These are phyloP conservation scores for Psidium friedrichsthalianum DNA, from an alignment of 345 rosid species.

Conservation along the genomic window DNA sequence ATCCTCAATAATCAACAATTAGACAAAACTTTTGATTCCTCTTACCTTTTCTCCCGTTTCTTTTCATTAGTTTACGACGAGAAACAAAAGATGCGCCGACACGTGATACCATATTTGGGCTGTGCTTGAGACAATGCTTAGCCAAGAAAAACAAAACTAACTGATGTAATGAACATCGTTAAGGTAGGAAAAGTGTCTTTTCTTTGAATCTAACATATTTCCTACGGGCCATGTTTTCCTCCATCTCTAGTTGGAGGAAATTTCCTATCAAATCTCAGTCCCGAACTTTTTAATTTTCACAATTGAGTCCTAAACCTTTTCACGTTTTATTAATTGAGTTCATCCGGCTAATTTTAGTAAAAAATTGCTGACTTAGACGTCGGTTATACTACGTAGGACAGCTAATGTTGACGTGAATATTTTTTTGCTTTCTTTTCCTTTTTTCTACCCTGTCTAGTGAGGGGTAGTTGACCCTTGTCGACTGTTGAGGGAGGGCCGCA, in stretches of 20 bases:
- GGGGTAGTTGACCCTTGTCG: too few species aligned
- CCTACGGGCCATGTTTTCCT: background rate
- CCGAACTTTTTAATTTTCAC: too few species aligned
- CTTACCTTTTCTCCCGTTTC: background rate
- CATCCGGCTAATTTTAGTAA: too few species aligned
- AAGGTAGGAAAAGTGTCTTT: background rate
- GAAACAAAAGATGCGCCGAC: background rate
- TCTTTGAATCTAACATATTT: background rate
- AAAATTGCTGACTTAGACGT: too few species aligned
- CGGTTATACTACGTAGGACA: too few species aligned
- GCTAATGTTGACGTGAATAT: too few species aligned
- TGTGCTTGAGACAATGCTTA: background rate
- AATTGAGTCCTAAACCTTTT: too few species aligned
- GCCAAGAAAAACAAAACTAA: background rate
- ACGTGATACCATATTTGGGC: background rate
- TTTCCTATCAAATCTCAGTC: background rate
- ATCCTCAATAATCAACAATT: background rate
- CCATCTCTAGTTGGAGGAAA: background rate
- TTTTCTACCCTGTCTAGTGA: too few species aligned
- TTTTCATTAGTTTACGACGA: background rate
- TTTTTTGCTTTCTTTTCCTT: too few species aligned
- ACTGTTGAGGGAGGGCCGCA: too few species aligned
- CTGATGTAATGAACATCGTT: background rate
- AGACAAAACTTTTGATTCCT: background rate
- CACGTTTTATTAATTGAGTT: too few species aligned